Conservation (phyloP, 345 rosid species). For the Pugionium dolabratum region DNA sequence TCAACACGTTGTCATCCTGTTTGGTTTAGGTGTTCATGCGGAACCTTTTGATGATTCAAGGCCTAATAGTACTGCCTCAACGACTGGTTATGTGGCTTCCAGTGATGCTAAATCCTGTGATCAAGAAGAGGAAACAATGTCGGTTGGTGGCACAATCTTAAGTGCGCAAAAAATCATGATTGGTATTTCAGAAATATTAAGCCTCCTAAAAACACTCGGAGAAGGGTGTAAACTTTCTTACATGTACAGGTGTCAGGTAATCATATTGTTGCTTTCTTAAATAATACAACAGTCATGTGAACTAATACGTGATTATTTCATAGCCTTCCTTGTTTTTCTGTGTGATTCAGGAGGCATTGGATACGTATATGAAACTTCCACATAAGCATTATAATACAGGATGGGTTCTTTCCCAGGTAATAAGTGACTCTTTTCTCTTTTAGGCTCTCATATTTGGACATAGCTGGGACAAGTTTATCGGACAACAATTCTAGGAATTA, state of each 20-base stretch:
- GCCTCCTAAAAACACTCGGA: slow-evolving; percentile 76
- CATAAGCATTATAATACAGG: slow-evolving; percentile 86
- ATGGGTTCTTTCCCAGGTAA: slow-evolving; percentile 98
- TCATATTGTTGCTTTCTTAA: slow-evolving; percentile 21
- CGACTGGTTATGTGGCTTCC: slow-evolving; percentile 51
- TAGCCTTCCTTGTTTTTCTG: slow-evolving; percentile 37
- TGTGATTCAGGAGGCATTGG: slow-evolving; percentile 77
- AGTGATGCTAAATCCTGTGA: slow-evolving; percentile 60
- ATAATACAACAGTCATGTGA: slow-evolving; percentile 8
- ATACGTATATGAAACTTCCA: slow-evolving; percentile 72
- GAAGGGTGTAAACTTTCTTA: slow-evolving; percentile 93
- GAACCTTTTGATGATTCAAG: slow-evolving; percentile 78
- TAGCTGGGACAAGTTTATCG: slow-evolving; percentile 15
- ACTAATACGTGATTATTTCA: slow-evolving; percentile 17
- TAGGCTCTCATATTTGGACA: slow-evolving; percentile 13
- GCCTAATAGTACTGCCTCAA: slow-evolving; percentile 49
- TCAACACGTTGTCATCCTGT: slow-evolving; percentile 22
- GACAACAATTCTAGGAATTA: not conserved
- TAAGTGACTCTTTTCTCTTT: slow-evolving; percentile 27
- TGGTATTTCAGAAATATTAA: slow-evolving; percentile 73
- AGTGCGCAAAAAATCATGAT: slow-evolving; percentile 54
- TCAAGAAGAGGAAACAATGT: slow-evolving; percentile 60
- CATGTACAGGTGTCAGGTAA: slow-evolving; percentile 87
- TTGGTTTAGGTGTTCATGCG: slow-evolving; percentile 62
- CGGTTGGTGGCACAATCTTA: slow-evolving; percentile 47